These are phyloP conservation scores for Coemansia sp. DNA, from an alignment of 192 early-diverging fungal species.

Conservation along the genomic window DNA sequence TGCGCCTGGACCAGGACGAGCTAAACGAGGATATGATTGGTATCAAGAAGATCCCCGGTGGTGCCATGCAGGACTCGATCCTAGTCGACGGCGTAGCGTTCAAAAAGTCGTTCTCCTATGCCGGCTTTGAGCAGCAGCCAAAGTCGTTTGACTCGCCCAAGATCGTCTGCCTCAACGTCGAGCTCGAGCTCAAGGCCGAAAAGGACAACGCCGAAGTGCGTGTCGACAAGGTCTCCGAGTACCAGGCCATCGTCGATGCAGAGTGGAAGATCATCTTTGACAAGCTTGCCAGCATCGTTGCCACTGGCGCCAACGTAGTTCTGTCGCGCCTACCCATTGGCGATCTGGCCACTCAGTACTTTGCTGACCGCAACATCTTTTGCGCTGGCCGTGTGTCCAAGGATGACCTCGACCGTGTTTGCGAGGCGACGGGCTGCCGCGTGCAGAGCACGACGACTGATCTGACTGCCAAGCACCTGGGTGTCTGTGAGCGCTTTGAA, in stretches of 20 bases:
- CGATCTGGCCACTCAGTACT: conserved; percentile 99
- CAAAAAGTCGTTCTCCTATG: conserved; percentile 99
- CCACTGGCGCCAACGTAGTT: conserved; percentile 95
- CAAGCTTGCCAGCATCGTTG: conserved; percentile 94
- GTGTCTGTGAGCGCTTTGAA: conserved; percentile 88
- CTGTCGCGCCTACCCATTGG: conserved; percentile 97
- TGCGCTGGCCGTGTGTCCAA: conserved; percentile 95
- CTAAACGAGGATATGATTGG: conserved; percentile 97
- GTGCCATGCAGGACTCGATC: conserved; percentile 98
- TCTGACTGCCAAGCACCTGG: conserved; percentile 77
- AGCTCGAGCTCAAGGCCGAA: conserved; percentile 98
- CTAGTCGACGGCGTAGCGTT: conserved; percentile 97
- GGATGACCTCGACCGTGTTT: conserved; percentile 91
- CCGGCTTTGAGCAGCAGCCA: conserved; percentile 99
- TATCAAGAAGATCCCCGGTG: conserved; percentile 96
- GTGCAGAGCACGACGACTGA: conserved; percentile 92
- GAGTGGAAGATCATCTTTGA: conserved; percentile 99
- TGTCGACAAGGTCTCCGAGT: conserved; percentile 93
- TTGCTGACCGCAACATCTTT: conserved; percentile 99
- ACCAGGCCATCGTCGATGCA: conserved; percentile 98
- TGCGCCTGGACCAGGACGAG: conserved; percentile 92
- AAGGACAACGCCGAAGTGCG: conserved; percentile 99
- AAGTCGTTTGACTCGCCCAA: conserved; percentile 89
- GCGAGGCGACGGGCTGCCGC: conserved; percentile 91
- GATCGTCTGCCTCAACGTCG: conserved; percentile 92